A percentile compares a stretch with the other conserved stretches of the same genome.
phyloP scores from a whole-genome alignment of 768 basidiomycete genomes.

The Suillus spraguei region DNA sequence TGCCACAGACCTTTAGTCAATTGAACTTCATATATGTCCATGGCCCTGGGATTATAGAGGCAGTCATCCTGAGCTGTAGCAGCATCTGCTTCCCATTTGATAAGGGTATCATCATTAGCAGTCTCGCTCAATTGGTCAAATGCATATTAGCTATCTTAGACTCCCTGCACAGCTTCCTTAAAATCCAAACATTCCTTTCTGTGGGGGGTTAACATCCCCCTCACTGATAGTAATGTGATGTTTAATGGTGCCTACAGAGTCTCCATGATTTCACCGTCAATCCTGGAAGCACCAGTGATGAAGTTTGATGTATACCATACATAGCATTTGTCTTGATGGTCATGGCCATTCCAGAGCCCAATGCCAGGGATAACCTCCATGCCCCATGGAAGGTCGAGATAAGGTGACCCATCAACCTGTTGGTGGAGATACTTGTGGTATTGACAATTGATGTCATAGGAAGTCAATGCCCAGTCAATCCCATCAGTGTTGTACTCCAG shows the following conservation, averaged over 20 bases:
- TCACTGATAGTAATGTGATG: too few relatives aligned
- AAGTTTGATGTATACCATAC: not conserved
- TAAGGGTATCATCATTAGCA: not conserved
- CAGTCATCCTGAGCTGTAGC: not conserved
- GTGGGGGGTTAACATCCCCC: too few relatives aligned
- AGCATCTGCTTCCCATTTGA: not conserved
- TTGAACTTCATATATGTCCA: too few relatives aligned
- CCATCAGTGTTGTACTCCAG: too few relatives aligned
- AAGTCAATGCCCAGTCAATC: too few relatives aligned
- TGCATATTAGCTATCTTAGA: not conserved
- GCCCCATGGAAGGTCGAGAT: not conserved
- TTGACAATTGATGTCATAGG: too few relatives aligned
- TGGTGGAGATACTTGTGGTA: too few relatives aligned
- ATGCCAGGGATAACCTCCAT: not conserved
- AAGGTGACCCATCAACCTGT: too few relatives aligned
- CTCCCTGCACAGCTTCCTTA: not conserved
- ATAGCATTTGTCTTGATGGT: constrained; percentile 9
- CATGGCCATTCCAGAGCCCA: not conserved
- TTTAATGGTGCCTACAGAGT: constrained; percentile 3
- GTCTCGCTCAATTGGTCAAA: not conserved
- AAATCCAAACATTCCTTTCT: not conserved
- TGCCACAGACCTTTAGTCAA: constrained; percentile 1
- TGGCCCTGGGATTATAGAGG: too few relatives aligned
- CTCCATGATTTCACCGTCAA: constrained; percentile 23
- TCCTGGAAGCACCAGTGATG: not conserved